Evolutionary conservation across 768 basidiomycete genomes (phyloP), one percentile per base, ranked within the genome.

Genomic region (Lentinula sp.): DNA sequence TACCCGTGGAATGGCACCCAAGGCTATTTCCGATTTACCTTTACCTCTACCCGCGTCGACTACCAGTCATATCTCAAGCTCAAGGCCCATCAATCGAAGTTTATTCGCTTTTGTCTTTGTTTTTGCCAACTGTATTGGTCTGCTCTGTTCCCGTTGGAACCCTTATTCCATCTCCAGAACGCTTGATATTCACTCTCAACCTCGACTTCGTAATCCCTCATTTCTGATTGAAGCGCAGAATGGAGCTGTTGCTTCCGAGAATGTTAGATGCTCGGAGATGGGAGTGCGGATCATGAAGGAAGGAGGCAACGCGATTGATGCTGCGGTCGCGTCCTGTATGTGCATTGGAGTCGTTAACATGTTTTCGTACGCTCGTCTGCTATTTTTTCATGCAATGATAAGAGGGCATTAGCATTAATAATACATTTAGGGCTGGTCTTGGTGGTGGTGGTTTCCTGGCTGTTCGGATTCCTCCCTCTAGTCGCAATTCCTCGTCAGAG

Each of bases 241-340:
- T 64, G 96, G 91, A 4, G 96, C 94, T 0, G 95, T 98, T 16
- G 93, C 96, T 4, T 81, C 88, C 32, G 95, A 98, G 76, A 93
- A 95, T 72, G 80, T 83, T 64, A 74, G 85, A 18, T 98, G 96
- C 72, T 95, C 93, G 8, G 74, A 90, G 46, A 86, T 97, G 52
- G 96, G 95, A 2, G 84, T 97, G 1, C 75, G 84, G 4, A 77
- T 87, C 8, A 66, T 96, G 61, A 86, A 85, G 74, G 82, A 85
- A 7, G 95, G 94, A 32, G 96, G 96, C 16, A 95, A 91, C 67
- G 95, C 95, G 0, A 85, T 96, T 15, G 96, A 98, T 65, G 88
- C 96, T 0, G 89, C 86, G 0, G 85, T 98, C 58, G 83, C 86
- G 20, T 81, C 90, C 0, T 85, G 88, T 0, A 77, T 98, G 28